Evolutionary conservation across 768 basidiomycete species (phyloP).

Genomic region (Termitomyces sp.): DNA sequence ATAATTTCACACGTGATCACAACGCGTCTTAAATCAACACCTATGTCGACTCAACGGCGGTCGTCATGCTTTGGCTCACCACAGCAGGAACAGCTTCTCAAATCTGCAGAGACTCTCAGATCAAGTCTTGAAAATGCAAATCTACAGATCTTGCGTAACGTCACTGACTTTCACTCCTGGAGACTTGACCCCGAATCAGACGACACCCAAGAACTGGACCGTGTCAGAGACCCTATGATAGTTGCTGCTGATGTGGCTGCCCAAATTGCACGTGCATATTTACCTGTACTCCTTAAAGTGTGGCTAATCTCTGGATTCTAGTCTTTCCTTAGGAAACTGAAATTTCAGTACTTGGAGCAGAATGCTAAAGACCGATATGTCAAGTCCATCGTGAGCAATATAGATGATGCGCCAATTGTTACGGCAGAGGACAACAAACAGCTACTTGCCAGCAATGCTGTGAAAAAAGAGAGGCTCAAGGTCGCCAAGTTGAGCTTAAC

Average conservation of each 20-base stretch:
- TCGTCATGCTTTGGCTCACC: conserved; percentile 13
- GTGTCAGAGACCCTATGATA: conserved; percentile 46
- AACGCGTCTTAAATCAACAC: conserved; percentile 4
- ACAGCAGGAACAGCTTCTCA: conserved; percentile 29
- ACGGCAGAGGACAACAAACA: conserved; percentile 76
- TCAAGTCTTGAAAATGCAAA: conserved; percentile 27
- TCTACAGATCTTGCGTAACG: conserved; percentile 32
- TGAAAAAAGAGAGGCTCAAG: conserved; percentile 68
- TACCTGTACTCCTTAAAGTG: not conserved
- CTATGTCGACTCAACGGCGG: conserved; percentile 1
- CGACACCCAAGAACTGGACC: conserved; percentile 27
- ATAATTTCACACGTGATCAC: not conserved
- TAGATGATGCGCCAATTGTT: conserved; percentile 75
- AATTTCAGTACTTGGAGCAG: conserved; percentile 87
- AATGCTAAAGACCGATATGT: conserved; percentile 89
- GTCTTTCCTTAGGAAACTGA: conserved; percentile 75
- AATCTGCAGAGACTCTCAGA: conserved; percentile 27
- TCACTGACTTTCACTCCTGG: conserved; percentile 28
- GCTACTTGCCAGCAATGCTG: conserved; percentile 51
- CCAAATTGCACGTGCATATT: conserved; percentile 44
- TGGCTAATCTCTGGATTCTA: conserved; percentile 17
- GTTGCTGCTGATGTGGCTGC: conserved; percentile 53
- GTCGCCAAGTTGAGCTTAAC: conserved; percentile 55
- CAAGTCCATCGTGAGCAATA: conserved; percentile 80
- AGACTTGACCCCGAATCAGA: conserved; percentile 27